Conservation (phyloP, 768 basidiomycete species). For the Kwoniella botswanensis region DNA sequence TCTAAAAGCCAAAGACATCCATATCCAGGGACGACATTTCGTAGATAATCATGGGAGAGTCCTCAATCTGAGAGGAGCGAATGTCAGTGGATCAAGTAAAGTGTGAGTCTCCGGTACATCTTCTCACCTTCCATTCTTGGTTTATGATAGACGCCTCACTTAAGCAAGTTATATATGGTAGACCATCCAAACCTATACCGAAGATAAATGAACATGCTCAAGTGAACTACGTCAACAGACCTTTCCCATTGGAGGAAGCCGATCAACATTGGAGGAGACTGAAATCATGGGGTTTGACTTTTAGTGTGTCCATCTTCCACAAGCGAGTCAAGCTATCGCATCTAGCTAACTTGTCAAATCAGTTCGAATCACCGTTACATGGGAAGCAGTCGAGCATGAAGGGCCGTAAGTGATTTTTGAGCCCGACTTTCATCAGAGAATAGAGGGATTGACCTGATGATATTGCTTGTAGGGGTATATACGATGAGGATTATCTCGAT, state of each 20-base stretch:
- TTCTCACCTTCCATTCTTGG: not conserved
- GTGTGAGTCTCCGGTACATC: slow-evolving; percentile 62
- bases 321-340: not conserved
- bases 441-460: not conserved
- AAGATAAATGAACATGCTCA: slow-evolving; percentile 26
- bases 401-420: slow-evolving; percentile 71
- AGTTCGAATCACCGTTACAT: slow-evolving; percentile 93
- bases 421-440: too few relatives aligned
- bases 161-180: not conserved
- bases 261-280: slow-evolving; percentile 79
- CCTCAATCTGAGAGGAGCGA: slow-evolving; percentile 80
- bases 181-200: slow-evolving; percentile 24
- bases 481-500: slow-evolving; percentile 79
- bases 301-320: slow-evolving; percentile 64
- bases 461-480: slow-evolving; percentile 51
- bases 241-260: slow-evolving; percentile 88
- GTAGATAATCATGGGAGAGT: slow-evolving; percentile 80
- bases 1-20: slow-evolving; percentile 55
- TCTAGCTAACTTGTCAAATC: not conserved
- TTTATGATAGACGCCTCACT: not conserved
- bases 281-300: slow-evolving; percentile 83
- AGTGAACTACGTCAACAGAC: slow-evolving; percentile 77
- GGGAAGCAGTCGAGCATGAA: slow-evolving; percentile 95
- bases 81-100: slow-evolving; percentile 82
- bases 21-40: slow-evolving; percentile 76